A percentile compares a stretch with the other conserved stretches of the same genome.
phyloP scores from a whole-genome alignment of 2,329 filamentous ascomycete species.

The Calonectria pteridis region DNA sequence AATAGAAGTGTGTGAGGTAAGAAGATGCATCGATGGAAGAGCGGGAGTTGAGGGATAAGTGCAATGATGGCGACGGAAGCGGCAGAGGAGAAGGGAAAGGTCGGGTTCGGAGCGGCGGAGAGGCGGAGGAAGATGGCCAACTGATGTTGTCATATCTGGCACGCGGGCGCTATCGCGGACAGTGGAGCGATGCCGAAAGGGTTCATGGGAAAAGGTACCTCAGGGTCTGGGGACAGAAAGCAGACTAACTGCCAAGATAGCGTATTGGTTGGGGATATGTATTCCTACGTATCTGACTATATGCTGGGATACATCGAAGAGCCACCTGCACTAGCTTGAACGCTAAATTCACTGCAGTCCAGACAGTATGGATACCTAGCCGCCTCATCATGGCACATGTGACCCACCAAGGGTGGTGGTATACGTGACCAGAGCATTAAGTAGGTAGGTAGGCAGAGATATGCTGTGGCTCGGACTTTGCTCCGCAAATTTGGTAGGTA shows the following conservation, averaged over 20 bases:
- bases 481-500: constrained; percentile 12
- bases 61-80: constrained; percentile 24
- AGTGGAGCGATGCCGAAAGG: constrained; percentile 33
- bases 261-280: neutral
- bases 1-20: constrained; percentile 6
- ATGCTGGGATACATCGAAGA: neutral
- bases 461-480: constrained; percentile 4
- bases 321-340: neutral
- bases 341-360: constrained; percentile 3
- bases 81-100: constrained; percentile 23
- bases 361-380: constrained; percentile 2
- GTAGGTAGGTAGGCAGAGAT: no score
- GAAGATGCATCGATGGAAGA: neutral
- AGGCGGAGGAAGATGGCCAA: constrained; percentile 37
- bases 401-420: constrained; percentile 17
- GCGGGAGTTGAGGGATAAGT: constrained; percentile 1
- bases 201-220: constrained; percentile 12
- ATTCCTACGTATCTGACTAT: neutral
- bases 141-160: constrained; percentile 45
- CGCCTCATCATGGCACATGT: constrained; percentile 30
- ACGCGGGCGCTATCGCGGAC: constrained; percentile 41
- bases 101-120: constrained; percentile 31
- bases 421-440: neutral
- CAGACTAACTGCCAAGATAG: constrained; percentile 18
- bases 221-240: constrained; percentile 9